A percentile compares a stretch with the other conserved stretches of the same genome.
These are phyloP conservation scores for Coemansia sp. DNA, from an alignment of 192 early-diverging fungal species.

Conservation along the genomic window DNA sequence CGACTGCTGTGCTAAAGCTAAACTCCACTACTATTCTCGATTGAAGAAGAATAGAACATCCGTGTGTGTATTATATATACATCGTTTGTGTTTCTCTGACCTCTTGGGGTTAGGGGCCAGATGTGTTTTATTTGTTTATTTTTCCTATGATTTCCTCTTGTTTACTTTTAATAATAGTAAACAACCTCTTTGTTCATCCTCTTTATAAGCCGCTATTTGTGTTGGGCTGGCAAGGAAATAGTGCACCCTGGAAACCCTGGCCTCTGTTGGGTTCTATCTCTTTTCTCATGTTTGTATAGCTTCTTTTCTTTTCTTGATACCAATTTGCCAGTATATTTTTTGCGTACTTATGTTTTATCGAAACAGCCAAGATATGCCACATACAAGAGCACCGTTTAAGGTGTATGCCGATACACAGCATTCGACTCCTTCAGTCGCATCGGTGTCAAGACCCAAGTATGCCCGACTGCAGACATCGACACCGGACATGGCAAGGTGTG, in stretches of 20 bases:
- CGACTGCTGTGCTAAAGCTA: constrained; percentile 45
- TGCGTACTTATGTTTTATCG: constrained; percentile 4
- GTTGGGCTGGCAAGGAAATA: neutral
- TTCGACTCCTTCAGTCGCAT: neutral
- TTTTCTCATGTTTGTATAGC: neutral
- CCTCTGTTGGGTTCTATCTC: neutral
- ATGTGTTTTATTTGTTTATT: constrained; percentile 5
- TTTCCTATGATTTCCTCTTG: neutral
- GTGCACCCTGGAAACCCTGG: neutral
- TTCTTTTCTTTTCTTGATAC: neutral
- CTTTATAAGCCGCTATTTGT: neutral
- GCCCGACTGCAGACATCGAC: neutral
- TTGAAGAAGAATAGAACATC: neutral
- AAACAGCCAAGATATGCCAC: neutral
- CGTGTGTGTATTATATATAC: neutral
- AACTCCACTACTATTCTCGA: constrained; percentile 47
- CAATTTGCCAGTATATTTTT: constrained; percentile 5
- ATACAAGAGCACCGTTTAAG: constrained; percentile 5
- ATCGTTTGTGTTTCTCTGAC: neutral
- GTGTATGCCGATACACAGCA: constrained; percentile 22
- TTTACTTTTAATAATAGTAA: too few relatives aligned
- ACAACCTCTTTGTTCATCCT: neutral
- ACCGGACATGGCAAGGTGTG: neutral
- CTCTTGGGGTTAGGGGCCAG: neutral
- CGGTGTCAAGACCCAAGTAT: neutral